A percentile compares a stretch with the other conserved stretches of the same genome.
Conservation (phyloP, 306 rosid species). For the Biancaea sappan region DNA sequence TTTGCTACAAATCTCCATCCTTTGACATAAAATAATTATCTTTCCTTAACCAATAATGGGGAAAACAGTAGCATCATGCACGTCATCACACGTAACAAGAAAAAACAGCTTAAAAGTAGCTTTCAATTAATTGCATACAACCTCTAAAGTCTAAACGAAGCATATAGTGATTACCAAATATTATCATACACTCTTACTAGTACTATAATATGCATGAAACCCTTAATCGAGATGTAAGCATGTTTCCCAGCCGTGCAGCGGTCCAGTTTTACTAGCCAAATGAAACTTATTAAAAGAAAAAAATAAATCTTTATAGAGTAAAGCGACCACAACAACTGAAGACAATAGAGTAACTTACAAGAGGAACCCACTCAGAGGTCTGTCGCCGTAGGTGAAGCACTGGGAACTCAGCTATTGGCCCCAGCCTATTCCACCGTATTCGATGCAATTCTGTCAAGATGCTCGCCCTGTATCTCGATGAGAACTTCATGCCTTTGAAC, state of each 20-base stretch:
- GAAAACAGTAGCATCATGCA: neutral
- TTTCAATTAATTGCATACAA: neutral
- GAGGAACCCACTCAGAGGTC: constrained; percentile 77
- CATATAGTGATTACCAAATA: neutral
- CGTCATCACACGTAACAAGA: neutral
- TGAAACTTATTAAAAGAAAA: neutral
- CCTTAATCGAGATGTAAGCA: constrained; percentile 14
- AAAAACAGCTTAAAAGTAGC: neutral
- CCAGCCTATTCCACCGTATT: constrained; percentile 74
- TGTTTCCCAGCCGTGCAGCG: neutral
- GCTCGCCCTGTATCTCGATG: constrained; percentile 84
- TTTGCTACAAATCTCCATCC: constrained; percentile 9
- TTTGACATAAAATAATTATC: neutral
- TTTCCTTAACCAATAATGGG: neutral
- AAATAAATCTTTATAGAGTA: constrained; percentile 12
- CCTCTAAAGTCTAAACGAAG: neutral
- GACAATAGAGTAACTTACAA: constrained; percentile 57
- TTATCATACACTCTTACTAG: constrained; percentile 18
- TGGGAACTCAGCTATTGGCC: constrained; percentile 76
- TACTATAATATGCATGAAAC: neutral
- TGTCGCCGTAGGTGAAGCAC: constrained; percentile 92
- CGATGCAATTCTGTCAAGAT: constrained; percentile 89
- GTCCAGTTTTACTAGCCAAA: neutral
- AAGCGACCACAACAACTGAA: constrained; percentile 6
- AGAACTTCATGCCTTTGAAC: constrained; percentile 77